Evolutionary conservation across 2,329 filamentous ascomycete species (phyloP).

Genomic region (Macrophomina pseudophaseolina): DNA sequence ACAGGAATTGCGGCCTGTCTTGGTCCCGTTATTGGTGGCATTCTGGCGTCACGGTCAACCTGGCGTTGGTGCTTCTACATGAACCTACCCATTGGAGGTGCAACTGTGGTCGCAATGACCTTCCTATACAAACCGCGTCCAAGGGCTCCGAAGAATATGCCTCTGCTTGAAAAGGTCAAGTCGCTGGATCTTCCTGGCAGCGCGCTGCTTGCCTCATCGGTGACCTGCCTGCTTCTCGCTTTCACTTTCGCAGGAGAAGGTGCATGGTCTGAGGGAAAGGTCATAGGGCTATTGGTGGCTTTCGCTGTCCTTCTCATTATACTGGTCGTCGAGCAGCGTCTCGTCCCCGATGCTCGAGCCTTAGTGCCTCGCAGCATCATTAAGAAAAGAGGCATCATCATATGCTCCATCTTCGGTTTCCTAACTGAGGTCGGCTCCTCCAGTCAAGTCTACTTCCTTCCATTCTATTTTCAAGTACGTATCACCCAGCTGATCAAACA

Average conservation of each 20-base stretch:
- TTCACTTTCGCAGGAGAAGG: conserved; percentile 7
- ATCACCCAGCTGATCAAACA: not conserved
- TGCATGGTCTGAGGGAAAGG: not conserved
- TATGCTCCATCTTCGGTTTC: conserved; percentile 5
- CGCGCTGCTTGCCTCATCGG: not conserved
- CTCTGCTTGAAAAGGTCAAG: not conserved
- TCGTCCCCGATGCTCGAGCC: not conserved
- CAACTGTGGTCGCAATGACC: not conserved
- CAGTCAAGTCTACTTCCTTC: not conserved
- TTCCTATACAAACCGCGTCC: not conserved
- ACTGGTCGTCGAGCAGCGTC: not conserved
- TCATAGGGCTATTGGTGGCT: not conserved
- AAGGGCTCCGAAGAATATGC: not conserved
- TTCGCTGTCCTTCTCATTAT: not conserved
- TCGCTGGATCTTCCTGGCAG: not conserved
- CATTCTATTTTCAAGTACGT: conserved; percentile 4
- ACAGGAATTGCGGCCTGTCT: conserved; percentile 7
- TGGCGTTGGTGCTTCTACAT: conserved; percentile 18
- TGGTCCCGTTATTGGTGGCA: not conserved
- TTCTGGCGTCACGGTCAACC: not conserved
- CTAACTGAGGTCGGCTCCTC: not conserved
- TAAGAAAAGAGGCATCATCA: conserved; percentile 3
- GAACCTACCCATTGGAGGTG: conserved; percentile 8
- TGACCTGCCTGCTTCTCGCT: conserved; percentile 2
- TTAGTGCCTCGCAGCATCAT: conserved; percentile 2